Percentiles rank a stretch among this genome's conserved stretches.
Conservation (phyloP, 2,329 filamentous ascomycete genomes). For the Colletotrichum horii region DNA sequence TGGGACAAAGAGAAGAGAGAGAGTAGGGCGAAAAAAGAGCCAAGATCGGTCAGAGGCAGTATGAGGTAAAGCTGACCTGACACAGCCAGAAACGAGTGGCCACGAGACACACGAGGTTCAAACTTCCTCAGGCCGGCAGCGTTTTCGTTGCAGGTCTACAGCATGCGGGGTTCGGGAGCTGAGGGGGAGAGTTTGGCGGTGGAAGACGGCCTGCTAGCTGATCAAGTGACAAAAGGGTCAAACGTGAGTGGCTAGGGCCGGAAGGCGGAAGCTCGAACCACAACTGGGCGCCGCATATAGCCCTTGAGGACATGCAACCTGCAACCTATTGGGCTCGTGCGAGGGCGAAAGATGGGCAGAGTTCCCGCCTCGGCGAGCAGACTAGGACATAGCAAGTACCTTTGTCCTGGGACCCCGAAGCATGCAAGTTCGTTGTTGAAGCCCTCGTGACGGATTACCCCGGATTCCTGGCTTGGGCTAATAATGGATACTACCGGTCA, state of each 20-base stretch:
- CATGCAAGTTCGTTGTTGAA: background rate
- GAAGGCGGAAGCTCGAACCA: slow-evolving; percentile 4
- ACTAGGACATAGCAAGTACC: slow-evolving; percentile 1
- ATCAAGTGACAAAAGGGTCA: slow-evolving; percentile 19
- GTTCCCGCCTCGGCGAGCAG: slow-evolving; percentile 12
- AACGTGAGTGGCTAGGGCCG: slow-evolving; percentile 12
- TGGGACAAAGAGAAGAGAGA: background rate
- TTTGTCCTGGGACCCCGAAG: background rate
- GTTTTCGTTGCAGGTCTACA: slow-evolving; percentile 9
- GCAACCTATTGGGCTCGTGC: slow-evolving; percentile 15
- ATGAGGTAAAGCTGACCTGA: slow-evolving; percentile 13
- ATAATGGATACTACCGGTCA: background rate
- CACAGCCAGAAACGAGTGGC: slow-evolving; percentile 8
- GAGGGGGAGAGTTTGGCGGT: background rate
- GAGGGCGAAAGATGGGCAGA: slow-evolving; percentile 11
- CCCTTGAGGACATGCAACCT: background rate
- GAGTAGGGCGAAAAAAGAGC: background rate
- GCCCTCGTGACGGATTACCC: background rate
- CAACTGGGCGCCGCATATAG: background rate
- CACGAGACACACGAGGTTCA: slow-evolving; percentile 15
- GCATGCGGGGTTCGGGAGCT: slow-evolving; percentile 16
- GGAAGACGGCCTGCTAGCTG: background rate
- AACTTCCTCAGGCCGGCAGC: background rate
- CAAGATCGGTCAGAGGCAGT: background rate
- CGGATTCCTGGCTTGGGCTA: background rate